Conservation (phyloP, 108 stramenopile species). For the Conticribra guillardii region DNA sequence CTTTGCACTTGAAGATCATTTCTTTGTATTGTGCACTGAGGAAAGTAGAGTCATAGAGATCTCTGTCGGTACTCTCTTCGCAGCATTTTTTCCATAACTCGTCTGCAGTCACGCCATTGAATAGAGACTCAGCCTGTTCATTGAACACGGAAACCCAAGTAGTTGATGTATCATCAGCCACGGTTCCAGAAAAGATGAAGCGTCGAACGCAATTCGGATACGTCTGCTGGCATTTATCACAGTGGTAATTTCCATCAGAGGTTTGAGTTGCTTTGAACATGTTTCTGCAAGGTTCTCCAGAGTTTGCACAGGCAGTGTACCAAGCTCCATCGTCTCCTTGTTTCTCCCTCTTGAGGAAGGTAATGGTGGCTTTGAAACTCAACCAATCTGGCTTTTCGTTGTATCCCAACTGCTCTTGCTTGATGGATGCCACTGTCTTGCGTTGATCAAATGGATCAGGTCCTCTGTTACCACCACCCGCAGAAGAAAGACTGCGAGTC, state of each 20-base stretch:
- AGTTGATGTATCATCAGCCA: slow-evolving; percentile 83
- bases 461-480: slow-evolving; percentile 66
- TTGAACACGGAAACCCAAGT: slow-evolving; percentile 94
- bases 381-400: slow-evolving; percentile 93
- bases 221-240: slow-evolving; percentile 83
- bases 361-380: slow-evolving; percentile 86
- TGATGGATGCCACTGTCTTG: slow-evolving; percentile 79
- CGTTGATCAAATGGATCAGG: slow-evolving; percentile 73
- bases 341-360: slow-evolving; percentile 93
- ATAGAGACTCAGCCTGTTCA: slow-evolving; percentile 79
- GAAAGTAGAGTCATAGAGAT: slow-evolving; percentile 74
- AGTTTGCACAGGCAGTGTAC: slow-evolving; percentile 94
- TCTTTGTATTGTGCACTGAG: slow-evolving; percentile 79
- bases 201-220: slow-evolving; percentile 79
- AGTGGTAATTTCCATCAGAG: slow-evolving; percentile 82
- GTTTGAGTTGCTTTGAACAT: slow-evolving; percentile 85
- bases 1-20: slow-evolving; percentile 89
- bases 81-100: slow-evolving; percentile 57
- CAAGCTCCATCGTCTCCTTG: slow-evolving; percentile 86
- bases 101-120: slow-evolving; percentile 85
- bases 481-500: slow-evolving; percentile 62
- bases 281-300: slow-evolving; percentile 87
- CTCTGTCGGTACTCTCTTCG: slow-evolving; percentile 47
- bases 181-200: slow-evolving; percentile 87
- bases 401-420: slow-evolving; percentile 84